A percentile compares a stretch with the other conserved stretches of the same genome.
Evolutionary conservation across 2,329 filamentous ascomycete species (phyloP).

Genomic region (Cladobotryum protrusum): DNA sequence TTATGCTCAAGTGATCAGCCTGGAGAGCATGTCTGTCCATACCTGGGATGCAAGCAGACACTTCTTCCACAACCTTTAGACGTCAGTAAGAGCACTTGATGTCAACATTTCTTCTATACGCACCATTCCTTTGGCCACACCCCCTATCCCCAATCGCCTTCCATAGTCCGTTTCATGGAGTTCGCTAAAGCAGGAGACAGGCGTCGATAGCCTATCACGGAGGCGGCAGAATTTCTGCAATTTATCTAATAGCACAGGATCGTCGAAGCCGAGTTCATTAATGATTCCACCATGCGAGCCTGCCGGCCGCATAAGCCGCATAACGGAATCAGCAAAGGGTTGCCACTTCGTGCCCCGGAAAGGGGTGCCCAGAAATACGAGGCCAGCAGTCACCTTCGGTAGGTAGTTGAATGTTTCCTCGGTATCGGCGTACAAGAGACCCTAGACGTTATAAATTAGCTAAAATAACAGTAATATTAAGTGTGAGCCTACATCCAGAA

Average conservation of each 20-base stretch:
- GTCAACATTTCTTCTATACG: too few species aligned
- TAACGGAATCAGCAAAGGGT: conserved; percentile 1
- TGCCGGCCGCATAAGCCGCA: conserved; percentile 8
- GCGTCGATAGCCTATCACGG: conserved; percentile 6
- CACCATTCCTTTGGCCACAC: conserved; percentile 11
- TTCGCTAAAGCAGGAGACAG: conserved; percentile 14
- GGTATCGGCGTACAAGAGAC: conserved; percentile 13
- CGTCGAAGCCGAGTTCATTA: conserved; percentile 11
- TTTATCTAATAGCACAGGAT: conserved; percentile 10
- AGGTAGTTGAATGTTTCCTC: conserved; percentile 10
- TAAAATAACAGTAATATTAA: background rate
- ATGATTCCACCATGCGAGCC: conserved; percentile 14
- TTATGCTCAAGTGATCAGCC: conserved; percentile 8
- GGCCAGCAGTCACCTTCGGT: conserved; percentile 6
- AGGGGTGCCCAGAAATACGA: conserved; percentile 16
- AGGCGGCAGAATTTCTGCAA: conserved; percentile 14
- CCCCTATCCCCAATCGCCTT: conserved; percentile 3
- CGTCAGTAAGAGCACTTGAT: background rate
- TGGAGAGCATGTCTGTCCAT: conserved; percentile 3
- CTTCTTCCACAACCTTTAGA: conserved; percentile 8
- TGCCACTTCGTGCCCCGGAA: conserved; percentile 13
- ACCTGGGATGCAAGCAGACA: conserved; percentile 5
- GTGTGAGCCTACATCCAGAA: conserved; percentile 11
- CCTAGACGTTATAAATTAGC: conserved; percentile 8
- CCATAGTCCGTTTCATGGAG: conserved; percentile 13